A percentile compares a stretch with the other conserved stretches of the same genome.
phyloP scores from a whole-genome alignment of 1,284 basidiomycete genomes.

The Fereydounia khargensis region DNA sequence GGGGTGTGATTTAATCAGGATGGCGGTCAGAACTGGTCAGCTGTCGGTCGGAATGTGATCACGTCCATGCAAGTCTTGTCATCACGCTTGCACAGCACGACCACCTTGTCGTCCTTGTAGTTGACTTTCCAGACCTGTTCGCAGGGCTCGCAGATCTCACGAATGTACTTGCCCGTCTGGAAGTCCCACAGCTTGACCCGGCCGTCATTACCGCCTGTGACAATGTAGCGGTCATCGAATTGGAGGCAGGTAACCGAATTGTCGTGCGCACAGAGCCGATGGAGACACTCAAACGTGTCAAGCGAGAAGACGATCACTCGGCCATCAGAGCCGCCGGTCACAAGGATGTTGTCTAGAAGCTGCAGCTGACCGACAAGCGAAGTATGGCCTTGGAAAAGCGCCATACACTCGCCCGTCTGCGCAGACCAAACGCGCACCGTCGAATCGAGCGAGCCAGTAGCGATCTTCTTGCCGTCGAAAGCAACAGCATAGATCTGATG shows the following conservation, averaged over 20 bases:
- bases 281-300: conserved; percentile 62
- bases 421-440: conserved; percentile 55
- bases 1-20: too few species aligned
- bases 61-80: conserved; percentile 89
- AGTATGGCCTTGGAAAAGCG: conserved; percentile 87
- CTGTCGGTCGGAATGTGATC: conserved; percentile 52
- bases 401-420: conserved; percentile 74
- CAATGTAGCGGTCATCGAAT: conserved; percentile 66
- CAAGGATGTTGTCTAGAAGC: conserved; percentile 70
- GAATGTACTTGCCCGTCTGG: conserved; percentile 45
- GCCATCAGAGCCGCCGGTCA: conserved; percentile 90
- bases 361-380: conserved; percentile 92
- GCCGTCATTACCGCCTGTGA: conserved; percentile 81
- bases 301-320: conserved; percentile 87
- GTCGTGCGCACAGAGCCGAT: conserved; percentile 67
- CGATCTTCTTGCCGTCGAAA: conserved; percentile 81
- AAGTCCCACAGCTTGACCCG: conserved; percentile 77
- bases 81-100: conserved; percentile 76
- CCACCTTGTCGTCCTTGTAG: conserved; percentile 74
- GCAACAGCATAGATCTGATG: conserved; percentile 91
- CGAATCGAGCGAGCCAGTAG: conserved; percentile 72
- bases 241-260: conserved; percentile 87
- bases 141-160: conserved; percentile 58
- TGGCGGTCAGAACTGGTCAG: conserved; percentile 36
- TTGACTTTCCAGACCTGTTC: conserved; percentile 84